Base-by-base conservation (phyloP, 192 early-diverging fungal species). In the Geosiphon pyriformis region DNA sequence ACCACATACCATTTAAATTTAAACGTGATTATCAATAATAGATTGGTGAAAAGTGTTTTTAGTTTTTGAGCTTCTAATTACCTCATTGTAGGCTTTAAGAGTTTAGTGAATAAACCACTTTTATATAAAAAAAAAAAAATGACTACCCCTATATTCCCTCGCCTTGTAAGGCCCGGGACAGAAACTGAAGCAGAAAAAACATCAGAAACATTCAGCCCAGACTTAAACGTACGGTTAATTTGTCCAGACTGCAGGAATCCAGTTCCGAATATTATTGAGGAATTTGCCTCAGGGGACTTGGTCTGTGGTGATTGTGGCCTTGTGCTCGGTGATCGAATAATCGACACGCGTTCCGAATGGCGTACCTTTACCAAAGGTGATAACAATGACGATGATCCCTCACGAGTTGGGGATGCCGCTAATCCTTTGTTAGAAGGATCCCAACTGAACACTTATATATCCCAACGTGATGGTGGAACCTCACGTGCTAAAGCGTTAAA, bases 341-440 rank as follows among this genome's bases (percentile, higher is more conserved):
- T 94, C 59, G 92, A 92, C 69, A 93, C 95, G 22, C 85, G 94
- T 20, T 91, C 90, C 1, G 95, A 98, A 72, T 98, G 95, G 95
- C 88, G 95, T 52, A 98, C 94, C 20, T 92, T 94, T 69, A 83
- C 88, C 25, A 90, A 90, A 69, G 93, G 92, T 61, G 92, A 87
- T 62, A 82, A 74, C 42, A 87, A 84, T 46, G 88, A 89, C 64
- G n/a, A n/a, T n/a, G 88, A 93, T 71, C 90, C 90, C 18, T 91
- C 88, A 57, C 90, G 89, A 87, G 90, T 91, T 31, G 92, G 93
- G 75, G 88, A 83, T 11, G 81, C 84, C 10, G 77, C 81, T 23
- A 88, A 94, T 70, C 87, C 87, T 2, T 70, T 92, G 6, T 82
- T 92, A 29, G 88, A 86, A 3, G 82, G 83, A 20, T 83, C 88